Evolutionary conservation across 352 stramenopile genomes (phyloP).

Genomic region (Pythium angustatum): DNA sequence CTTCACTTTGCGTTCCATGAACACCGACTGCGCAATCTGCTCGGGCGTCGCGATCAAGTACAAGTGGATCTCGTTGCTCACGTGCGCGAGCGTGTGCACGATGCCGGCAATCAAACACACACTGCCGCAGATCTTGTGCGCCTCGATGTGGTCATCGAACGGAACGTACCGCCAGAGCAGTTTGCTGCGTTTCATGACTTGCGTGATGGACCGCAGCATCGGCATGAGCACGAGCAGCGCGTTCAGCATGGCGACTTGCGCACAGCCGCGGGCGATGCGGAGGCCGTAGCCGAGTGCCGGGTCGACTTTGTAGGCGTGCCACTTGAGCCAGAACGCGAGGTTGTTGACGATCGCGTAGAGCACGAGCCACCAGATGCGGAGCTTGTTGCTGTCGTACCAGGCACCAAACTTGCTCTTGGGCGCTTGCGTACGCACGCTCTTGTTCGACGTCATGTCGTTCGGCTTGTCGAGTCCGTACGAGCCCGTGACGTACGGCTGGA

Average conservation of each 20-base stretch:
- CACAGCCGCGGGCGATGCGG: conserved; percentile 1
- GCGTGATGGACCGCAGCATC: conserved; percentile 8
- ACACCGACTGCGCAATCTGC: conserved; percentile 1
- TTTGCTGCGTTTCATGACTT: conserved; percentile 8
- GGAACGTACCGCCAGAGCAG: conserved; percentile 5
- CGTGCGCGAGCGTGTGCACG: conserved; percentile 5
- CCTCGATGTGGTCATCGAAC: conserved; percentile 2
- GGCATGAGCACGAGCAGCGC: conserved; percentile 12
- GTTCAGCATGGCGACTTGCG: conserved; percentile 17
- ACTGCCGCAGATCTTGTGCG: conserved; percentile 13
- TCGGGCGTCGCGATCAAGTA: conserved; percentile 14
- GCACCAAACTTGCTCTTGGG: neutral
- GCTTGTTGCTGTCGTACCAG: conserved; percentile 8
- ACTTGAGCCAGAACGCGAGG: conserved; percentile 12
- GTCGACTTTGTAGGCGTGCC: conserved; percentile 14
- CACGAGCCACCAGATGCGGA: conserved; percentile 8
- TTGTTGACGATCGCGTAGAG: conserved; percentile 4
- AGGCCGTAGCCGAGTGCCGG: conserved; percentile 9
- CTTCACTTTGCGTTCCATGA: conserved; percentile 2
- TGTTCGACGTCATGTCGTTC: too few species aligned
- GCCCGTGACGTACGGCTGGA: neutral
- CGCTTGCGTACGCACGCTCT: neutral
- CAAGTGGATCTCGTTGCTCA: neutral
- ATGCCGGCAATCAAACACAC: conserved; percentile 8
- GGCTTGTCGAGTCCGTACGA: neutral